Percentiles rank a stretch among this genome's conserved stretches.
Conservation (phyloP, 2,329 filamentous ascomycete genomes). For the Colletotrichum australisinense region DNA sequence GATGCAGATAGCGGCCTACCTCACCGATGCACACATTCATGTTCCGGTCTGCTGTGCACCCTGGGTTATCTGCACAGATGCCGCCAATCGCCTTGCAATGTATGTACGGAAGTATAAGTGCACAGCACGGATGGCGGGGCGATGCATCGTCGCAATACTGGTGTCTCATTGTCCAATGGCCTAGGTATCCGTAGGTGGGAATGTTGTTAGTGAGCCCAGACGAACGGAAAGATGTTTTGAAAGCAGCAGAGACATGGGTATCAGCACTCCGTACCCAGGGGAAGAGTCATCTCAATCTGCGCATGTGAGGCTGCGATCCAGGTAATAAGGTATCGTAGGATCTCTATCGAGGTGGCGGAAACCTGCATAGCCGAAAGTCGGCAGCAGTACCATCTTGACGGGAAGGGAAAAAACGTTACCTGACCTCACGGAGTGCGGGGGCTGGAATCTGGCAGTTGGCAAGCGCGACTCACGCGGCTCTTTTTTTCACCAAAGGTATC, state of each 20-base stretch:
- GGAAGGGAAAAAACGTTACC: neutral
- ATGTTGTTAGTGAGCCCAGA: neutral
- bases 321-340: neutral
- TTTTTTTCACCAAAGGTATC: neutral
- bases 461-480: neutral
- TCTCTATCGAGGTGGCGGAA: neutral
- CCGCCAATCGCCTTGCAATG: too few species aligned
- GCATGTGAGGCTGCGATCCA: neutral
- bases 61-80: too few species aligned
- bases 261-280: neutral
- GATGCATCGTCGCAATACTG: slow-evolving; percentile 9
- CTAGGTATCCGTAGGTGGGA: neutral
- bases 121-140: neutral
- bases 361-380: neutral
- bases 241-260: neutral
- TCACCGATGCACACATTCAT: too few species aligned
- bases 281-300: neutral
- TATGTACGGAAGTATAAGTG: too few species aligned
- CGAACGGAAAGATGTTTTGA: neutral
- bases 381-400: neutral
- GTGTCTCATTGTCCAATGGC: slow-evolving; percentile 28
- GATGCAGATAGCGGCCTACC: neutral
- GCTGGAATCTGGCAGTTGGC: neutral
- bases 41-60: too few species aligned
- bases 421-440: neutral